Evolutionary conservation across 2,329 filamentous ascomycete genomes (phyloP), one percentile per base, ranked within the genome.

Genomic region (Phyllosticta citriasiana): DNA sequence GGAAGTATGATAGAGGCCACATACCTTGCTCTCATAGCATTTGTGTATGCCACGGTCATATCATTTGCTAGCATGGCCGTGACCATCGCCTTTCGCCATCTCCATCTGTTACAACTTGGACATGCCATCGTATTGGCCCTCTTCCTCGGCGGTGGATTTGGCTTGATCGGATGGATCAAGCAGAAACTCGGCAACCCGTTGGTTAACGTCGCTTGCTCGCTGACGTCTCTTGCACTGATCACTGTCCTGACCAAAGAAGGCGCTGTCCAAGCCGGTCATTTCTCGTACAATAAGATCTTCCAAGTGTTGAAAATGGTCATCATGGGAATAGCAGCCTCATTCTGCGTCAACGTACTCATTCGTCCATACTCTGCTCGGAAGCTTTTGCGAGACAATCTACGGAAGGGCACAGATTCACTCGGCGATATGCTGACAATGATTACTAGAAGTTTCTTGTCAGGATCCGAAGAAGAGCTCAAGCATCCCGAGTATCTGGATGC

Each of bases 201-300:
- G 60, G 89, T 94, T 65, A 92, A 91, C 69, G 88, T 93, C 40
- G 89, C 88, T 55, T 91, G 88, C 66, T 96, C 91, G 33, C 79
- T 97, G 65, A 85, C 92, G 6, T 93, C 90, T 35, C 85, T 97
- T 62, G 90, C 90, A 57, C 89, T 94, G 65, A 96, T 97, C 70
- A 92, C 89, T 2, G 84, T 96, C 54, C 78, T 97, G 64, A 96
- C 93, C 10, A 96, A 95, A 74, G 93, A 97, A 73, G 91, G 91
- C 57, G 86, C 91, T 2, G 86, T 97, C 0, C 89, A 96, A 68
- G 85, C 83, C 35, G 90, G 89, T 5, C 86, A 87, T 58, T 91
- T 96, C 68, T 91, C 88, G 0, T 85, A 88, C 67, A 84, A 84
- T 62, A 95, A 95, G 74, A 88, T 96, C 90, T 67, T 95, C 68